Conservation (phyloP, 2,329 filamentous ascomycete genomes). For the Colletotrichum spinosum region DNA sequence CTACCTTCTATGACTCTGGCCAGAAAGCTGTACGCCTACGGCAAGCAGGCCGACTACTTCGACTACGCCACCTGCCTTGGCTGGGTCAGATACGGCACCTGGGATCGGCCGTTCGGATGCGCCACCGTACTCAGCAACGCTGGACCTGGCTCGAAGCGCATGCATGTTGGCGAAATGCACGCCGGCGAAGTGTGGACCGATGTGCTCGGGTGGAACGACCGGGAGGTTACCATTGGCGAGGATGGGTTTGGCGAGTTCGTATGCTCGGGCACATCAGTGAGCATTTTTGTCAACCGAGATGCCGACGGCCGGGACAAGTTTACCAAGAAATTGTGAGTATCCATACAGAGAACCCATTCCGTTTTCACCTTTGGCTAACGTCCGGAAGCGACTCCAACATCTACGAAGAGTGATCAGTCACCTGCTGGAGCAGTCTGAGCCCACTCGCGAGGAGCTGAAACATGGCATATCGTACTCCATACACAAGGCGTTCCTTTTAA, state of each 20-base stretch:
- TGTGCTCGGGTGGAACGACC: conserved; percentile 66
- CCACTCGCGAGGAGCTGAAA: not conserved
- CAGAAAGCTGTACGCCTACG: conserved; percentile 75
- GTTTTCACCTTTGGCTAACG: conserved; percentile 1
- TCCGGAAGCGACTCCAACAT: conserved; percentile 43
- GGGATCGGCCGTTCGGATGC: conserved; percentile 60
- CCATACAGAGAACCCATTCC: too few species aligned
- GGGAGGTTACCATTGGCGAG: conserved; percentile 68
- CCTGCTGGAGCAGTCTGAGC: not conserved
- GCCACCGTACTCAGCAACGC: conserved; percentile 69
- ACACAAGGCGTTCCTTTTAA: too few species aligned
- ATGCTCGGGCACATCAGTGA: conserved; percentile 64
- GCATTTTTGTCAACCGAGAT: conserved; percentile 69
- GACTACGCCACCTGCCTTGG: conserved; percentile 72
- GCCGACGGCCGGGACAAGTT: conserved; percentile 63
- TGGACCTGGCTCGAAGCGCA: conserved; percentile 63
- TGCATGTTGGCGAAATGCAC: conserved; percentile 72
- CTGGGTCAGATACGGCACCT: conserved; percentile 64
- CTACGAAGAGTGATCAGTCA: conserved; percentile 40
- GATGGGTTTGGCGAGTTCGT: conserved; percentile 71
- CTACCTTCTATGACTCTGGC: conserved; percentile 71
- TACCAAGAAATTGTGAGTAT: conserved; percentile 52
- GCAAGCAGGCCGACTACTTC: conserved; percentile 72
- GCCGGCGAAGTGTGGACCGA: conserved; percentile 74
- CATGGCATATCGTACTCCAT: too few species aligned